Evolutionary conservation across 768 basidiomycete genomes (phyloP).

Genomic region (Flagelloscypha sp.): DNA sequence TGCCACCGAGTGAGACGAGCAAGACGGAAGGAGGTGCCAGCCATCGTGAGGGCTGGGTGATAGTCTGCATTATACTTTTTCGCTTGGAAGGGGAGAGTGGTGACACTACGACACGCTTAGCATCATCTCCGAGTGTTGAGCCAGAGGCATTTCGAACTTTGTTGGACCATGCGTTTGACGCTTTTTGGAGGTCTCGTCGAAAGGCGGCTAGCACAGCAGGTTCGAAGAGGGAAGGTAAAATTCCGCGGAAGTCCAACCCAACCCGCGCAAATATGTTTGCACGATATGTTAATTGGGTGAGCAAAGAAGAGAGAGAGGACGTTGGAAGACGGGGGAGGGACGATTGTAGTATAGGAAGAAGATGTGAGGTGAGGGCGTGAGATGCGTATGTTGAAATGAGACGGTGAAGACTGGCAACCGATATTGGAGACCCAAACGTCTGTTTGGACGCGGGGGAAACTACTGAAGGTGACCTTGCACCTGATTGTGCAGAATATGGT

Average conservation of each 20-base stretch:
- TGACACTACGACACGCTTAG: conserved; percentile 9
- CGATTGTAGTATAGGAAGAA: conserved; percentile 57
- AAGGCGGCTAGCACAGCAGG: conserved; percentile 54
- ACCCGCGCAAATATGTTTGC: conserved; percentile 86
- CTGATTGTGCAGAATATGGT: too few species aligned
- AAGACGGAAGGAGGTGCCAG: conserved; percentile 31
- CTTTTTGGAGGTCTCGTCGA: conserved; percentile 39
- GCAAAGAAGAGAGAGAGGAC: conserved; percentile 66
- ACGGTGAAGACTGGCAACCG: conserved; percentile 27
- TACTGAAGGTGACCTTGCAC: conserved; percentile 17
- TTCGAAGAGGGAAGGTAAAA: conserved; percentile 60
- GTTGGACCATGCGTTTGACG: too few species aligned
- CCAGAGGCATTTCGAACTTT: too few species aligned
- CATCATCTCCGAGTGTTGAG: too few species aligned
- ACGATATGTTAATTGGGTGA: conserved; percentile 93
- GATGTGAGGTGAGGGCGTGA: conserved; percentile 49
- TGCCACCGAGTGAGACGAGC: conserved; percentile 21
- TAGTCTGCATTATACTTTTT: conserved; percentile 6
- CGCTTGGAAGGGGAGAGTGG: conserved; percentile 1
- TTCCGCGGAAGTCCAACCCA: conserved; percentile 78
- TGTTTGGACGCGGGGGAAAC: conserved; percentile 16
- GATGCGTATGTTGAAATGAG: conserved; percentile 61
- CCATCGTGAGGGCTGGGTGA: conserved; percentile 40
- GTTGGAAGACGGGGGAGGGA: conserved; percentile 57
- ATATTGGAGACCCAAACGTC: conserved; percentile 16